Evolutionary conservation across 345 rosid genomes (phyloP), one percentile per base, ranked within the genome.

Genomic region (Eutrema heterophyllum): DNA sequence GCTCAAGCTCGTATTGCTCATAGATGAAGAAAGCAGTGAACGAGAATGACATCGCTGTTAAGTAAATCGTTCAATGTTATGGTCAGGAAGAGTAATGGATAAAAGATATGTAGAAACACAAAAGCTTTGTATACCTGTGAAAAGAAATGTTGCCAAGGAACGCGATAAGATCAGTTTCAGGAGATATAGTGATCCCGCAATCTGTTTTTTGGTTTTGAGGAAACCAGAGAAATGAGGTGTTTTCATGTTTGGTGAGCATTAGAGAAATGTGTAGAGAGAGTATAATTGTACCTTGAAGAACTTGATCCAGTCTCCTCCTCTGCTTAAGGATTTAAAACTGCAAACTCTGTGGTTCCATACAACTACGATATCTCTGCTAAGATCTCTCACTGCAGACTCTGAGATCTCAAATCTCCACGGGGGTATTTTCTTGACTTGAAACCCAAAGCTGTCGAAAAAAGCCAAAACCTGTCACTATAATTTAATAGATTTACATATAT

Each of bases 11-110:
- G 33, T 89, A 85, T 85, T 91, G 97, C 81, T 94, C 95, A 49
- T 89, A 89, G 52, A 85, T 61, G 67, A 89, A 89, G 86, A 91
- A 91, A 54, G 77, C 87, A 1, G 96, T 94, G 81, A 91, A 91
- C 13, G 84, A 75, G 60, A 86, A 78, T 18, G 85, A 81, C 67
- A 94, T 76, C 12, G 78, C 98, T 94, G 92, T 87, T 77, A 73
- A 74, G n/a, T 2, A 51, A 40, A 56, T 9, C 1, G 39, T 48
- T 6, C 16, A 71, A 56, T n/a, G 75, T 81, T 64, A 74, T 64
- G 75, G 21, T 15, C 32, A 44, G n/a, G 6, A 41, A 41, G 64
- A 18, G 14, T 44, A 64, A 39, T n/a, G 39, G 36, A 55, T 24
- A 32, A 12, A 8, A 55, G n/a, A 24, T 26, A 35, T 4, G 10